Base-by-base conservation (phyloP, 1,284 basidiomycete species). In the Papiliotrema laurentii region DNA sequence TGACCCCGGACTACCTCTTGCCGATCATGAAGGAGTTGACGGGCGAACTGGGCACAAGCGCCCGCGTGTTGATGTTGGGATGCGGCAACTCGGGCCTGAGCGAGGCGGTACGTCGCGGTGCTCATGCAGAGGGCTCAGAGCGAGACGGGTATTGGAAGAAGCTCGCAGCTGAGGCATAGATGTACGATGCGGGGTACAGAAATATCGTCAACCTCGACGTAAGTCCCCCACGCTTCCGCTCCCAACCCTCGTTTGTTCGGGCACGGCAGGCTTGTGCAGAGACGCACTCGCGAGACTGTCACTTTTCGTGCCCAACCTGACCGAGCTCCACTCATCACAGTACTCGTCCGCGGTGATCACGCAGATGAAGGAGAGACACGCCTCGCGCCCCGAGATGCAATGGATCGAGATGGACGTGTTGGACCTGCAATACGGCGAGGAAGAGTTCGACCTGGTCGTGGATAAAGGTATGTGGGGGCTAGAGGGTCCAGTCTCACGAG, bases 341-440 rank as follows among this genome's bases (percentile, higher is more conserved):
- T 93, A 91, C 71, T 93, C 90, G 1, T 68, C 77, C 3, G 78
- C 87, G 9, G 78, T 92, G 35, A 86, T 96, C 45, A 80, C 88
- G 49, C 84, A 87, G 61, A 94, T 94, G 91, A 76, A 74, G 19
- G 69, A 71, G 43, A 79, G 80, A 41, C 83, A 93, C 63, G 64
- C 61, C 5, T 61, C 65, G 16, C 78, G 85, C 42, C 82, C 85
- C 2, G 78, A 81, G 49, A 91, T 96, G 89, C 76, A 80, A 64
- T 96, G 90, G 91, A 77, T 82, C 44, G 87, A 87, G 74, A 93
- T 90, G 86, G 91, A 94, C 63, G 82, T 94, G 21, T 79, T 90
- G 22, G 69, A 83, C 25, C 75, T 96, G 16, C 72, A 78, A 25
- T 89, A 92, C 55, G 79, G 79, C 0, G 76, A 83, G 46, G 75